Conservation (phyloP, 2,329 filamentous ascomycete species). For the Aureobasidium leucospermi region DNA sequence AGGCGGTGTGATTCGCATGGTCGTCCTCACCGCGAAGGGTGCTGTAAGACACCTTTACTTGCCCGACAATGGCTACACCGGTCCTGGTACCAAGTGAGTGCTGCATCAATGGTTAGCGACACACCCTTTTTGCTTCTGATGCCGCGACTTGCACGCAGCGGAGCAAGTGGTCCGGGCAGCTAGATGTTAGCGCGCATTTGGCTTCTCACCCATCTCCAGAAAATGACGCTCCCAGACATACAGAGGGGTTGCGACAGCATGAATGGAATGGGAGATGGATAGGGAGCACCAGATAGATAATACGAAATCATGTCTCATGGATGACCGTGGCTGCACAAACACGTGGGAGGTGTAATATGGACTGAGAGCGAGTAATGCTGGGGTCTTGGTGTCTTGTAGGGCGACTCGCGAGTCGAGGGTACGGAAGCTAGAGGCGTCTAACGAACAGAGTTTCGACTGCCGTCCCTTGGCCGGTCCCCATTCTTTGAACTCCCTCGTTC, state of each 20-base stretch:
- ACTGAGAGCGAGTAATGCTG: slow-evolving; percentile 2
- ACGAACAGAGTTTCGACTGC: not conserved
- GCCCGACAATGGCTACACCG: slow-evolving; percentile 82
- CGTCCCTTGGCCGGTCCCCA: not conserved
- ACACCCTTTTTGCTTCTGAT: slow-evolving; percentile 2
- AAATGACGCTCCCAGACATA: not conserved
- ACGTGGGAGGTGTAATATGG: not conserved
- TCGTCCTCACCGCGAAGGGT: slow-evolving; percentile 83
- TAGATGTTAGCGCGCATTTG: slow-evolving; percentile 11
- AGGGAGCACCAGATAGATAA: not conserved
- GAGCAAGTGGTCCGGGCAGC: slow-evolving; percentile 9
- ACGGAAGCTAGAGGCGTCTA: not conserved
- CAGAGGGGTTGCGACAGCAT: not conserved
- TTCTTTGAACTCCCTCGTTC: not conserved
- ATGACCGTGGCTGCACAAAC: not conserved
- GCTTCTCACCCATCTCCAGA: slow-evolving; percentile 7
- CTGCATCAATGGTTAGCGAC: not conserved
- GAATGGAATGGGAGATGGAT: not conserved
- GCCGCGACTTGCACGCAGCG: slow-evolving; percentile 2
- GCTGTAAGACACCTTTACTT: slow-evolving; percentile 92
- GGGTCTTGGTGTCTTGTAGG: not conserved
- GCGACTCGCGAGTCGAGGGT: not conserved
- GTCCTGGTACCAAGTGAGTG: slow-evolving; percentile 50
- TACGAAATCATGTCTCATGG: slow-evolving; percentile 11
- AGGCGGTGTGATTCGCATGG: slow-evolving; percentile 95